Evolutionary conservation across 768 basidiomycete species (phyloP), one percentile per base, ranked within the genome.

Genomic region (Sporobolomyces pararoseus): DNA sequence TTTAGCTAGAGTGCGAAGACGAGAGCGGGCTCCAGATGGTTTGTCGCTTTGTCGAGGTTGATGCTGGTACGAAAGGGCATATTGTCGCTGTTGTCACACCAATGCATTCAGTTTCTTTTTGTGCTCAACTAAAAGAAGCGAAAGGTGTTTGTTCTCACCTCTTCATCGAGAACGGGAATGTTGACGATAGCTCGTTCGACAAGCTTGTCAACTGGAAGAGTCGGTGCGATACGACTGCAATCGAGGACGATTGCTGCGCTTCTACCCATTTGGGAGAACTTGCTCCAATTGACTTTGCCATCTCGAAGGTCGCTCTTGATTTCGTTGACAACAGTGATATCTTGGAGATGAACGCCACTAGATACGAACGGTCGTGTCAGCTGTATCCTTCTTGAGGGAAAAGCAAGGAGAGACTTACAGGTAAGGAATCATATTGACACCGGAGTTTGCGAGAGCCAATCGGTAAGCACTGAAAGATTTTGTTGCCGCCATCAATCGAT

Each of bases 271-370:
- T 91, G 88, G 73, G 88, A 89, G 80, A 89, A 96, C 80, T 98
- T 98, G 32, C 88, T 90, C 95, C 95, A 98, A 76, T 97, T 92
- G 63, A 97, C 89, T 77, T 86, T 82, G 75, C 90, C 88, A 27
- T 84, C 81, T 10, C 86, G 81, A 71, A 85, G 83, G 75, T 94
- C 90, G 3, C 83, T 82, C 70, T 95, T 93, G 66, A 87, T 89
- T 80, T 91, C 90, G 73, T 96, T 88, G 12, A 91, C 85, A 70
- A 87, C 87, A 53, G 93, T 88, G 55, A 97, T 83, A 78, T 95
- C 93, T 47, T 90, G 89, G 75, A 93, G 86, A 69, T 93, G 91
- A 14, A 94, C 89, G 78, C 96, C 93, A 79, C 90, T 92, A 78
- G 9, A 23, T 17, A 49, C n/a, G n/a, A n/a, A n/a, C 12, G 14